Conservation (phyloP, 306 rosid genomes). For the Cucumis hystrix region DNA sequence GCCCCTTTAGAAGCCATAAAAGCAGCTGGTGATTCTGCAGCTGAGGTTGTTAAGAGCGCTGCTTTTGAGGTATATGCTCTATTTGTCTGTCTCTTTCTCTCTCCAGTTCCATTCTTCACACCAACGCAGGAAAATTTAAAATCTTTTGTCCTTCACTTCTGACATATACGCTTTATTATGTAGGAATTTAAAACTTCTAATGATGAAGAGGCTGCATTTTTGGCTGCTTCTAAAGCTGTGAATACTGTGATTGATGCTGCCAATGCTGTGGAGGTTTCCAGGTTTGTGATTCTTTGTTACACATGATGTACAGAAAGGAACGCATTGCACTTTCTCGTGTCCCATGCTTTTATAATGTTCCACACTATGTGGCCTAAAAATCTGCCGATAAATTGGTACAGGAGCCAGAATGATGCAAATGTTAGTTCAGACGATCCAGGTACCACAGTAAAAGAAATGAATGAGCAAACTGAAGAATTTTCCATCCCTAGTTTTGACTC, state of each 20-base stretch:
- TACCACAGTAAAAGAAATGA: conserved; percentile 29
- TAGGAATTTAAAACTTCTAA: conserved; percentile 59
- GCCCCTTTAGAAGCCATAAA: conserved; percentile 91
- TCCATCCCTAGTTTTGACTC: conserved; percentile 56
- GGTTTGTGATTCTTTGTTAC: conserved; percentile 31
- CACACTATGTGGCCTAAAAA: conserved; percentile 1
- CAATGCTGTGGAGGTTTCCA: conserved; percentile 67
- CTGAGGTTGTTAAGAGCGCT: conserved; percentile 86
- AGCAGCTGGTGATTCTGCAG: conserved; percentile 97
- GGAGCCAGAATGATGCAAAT: conserved; percentile 38
- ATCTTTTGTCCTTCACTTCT: not conserved
- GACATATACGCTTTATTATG: conserved; percentile 12
- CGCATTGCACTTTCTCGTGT: not conserved
- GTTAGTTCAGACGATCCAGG: conserved; percentile 24
- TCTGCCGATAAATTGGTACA: conserved; percentile 27
- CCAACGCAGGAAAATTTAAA: not conserved
- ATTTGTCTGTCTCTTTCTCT: not conserved
- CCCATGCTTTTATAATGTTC: not conserved
- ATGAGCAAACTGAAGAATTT: conserved; percentile 60
- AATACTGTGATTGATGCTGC: conserved; percentile 92
- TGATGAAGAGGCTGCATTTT: conserved; percentile 68
- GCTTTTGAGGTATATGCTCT: conserved; percentile 59
- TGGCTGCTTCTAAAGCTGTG: conserved; percentile 86
- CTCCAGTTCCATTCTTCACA: not conserved
- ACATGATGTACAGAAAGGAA: not conserved